A percentile compares a stretch with the other conserved stretches of the same genome.
Evolutionary conservation across 2,329 filamentous ascomycete genomes (phyloP).

Genomic region (Cladophialophora yegresii): DNA sequence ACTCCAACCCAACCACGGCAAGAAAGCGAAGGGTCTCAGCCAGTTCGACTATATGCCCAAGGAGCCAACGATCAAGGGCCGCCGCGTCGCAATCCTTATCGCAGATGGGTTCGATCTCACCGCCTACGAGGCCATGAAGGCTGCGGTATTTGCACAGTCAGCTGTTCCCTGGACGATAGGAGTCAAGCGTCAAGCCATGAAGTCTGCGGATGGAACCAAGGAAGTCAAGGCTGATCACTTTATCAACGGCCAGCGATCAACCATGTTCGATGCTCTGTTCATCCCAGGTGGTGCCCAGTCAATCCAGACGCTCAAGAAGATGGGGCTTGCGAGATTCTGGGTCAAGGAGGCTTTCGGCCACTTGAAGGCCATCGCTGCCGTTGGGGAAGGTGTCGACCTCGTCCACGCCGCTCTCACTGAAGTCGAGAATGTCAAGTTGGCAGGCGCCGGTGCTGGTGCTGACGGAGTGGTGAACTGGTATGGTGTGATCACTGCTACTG

Average conservation of each 20-base stretch:
- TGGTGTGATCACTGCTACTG: constrained; percentile 70
- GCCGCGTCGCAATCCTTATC: constrained; percentile 73
- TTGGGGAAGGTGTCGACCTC: constrained; percentile 69
- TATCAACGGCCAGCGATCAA: constrained; percentile 73
- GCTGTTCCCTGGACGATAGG: constrained; percentile 75
- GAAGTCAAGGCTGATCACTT: constrained; percentile 71
- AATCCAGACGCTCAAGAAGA: constrained; percentile 64
- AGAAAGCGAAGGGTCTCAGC: constrained; percentile 66
- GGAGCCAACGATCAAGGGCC: constrained; percentile 67
- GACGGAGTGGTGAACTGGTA: constrained; percentile 65
- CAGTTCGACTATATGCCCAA: constrained; percentile 70
- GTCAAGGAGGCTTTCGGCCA: constrained; percentile 79
- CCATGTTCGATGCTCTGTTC: constrained; percentile 78
- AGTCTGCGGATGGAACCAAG: constrained; percentile 40
- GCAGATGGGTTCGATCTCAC: constrained; percentile 73
- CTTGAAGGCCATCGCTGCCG: constrained; percentile 75
- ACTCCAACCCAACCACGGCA: constrained; percentile 67
- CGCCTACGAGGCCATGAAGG: constrained; percentile 66
- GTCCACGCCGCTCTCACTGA: constrained; percentile 53
- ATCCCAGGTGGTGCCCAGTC: constrained; percentile 71
- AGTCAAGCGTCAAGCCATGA: constrained; percentile 65
- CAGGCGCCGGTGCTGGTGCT: constrained; percentile 45
- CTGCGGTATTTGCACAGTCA: constrained; percentile 61
- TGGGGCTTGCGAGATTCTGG: constrained; percentile 73
- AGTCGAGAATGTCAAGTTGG: constrained; percentile 52